Evolutionary conservation across 75 land plant genomes (phyloP).

Genomic region (Larix kaempferi): DNA sequence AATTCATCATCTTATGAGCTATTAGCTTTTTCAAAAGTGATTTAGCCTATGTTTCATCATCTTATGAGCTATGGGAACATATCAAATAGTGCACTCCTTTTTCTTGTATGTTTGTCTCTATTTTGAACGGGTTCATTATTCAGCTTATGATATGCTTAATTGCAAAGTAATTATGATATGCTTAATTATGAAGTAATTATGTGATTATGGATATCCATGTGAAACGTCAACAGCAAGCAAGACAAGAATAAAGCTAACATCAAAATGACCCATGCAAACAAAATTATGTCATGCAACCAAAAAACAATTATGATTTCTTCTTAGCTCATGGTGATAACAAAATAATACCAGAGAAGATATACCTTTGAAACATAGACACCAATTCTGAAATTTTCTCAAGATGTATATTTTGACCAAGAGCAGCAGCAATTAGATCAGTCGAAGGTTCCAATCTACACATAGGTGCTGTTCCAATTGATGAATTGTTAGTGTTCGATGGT

Average conservation of each 20-base stretch:
- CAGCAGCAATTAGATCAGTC: constrained; percentile 26
- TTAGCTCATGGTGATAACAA: background rate
- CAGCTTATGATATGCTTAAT: too few species aligned
- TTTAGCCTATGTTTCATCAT: too few species aligned
- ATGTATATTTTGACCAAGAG: background rate
- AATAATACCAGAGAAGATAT: constrained; percentile 9
- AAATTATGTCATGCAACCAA: background rate
- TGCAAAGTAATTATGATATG: too few species aligned
- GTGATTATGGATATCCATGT: too few species aligned
- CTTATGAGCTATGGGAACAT: too few species aligned
- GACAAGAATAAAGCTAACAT: background rate
- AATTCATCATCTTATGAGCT: too few species aligned
- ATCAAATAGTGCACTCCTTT: too few species aligned
- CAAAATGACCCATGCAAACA: background rate
- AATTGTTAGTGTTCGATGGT: constrained; percentile 60
- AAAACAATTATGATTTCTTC: background rate
- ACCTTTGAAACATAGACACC: constrained; percentile 59
- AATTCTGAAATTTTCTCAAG: constrained; percentile 62
- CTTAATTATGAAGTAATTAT: too few species aligned
- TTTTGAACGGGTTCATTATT: too few species aligned
- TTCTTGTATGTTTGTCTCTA: too few species aligned
- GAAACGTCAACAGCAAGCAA: too few species aligned
- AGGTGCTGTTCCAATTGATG: constrained; percentile 56
- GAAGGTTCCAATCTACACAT: background rate
- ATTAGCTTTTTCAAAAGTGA: too few species aligned